A percentile compares a stretch with the other conserved stretches of the same genome.
phyloP scores from a whole-genome alignment of 2,329 filamentous ascomycete species.

The Neopestalotiopsis sp. region DNA sequence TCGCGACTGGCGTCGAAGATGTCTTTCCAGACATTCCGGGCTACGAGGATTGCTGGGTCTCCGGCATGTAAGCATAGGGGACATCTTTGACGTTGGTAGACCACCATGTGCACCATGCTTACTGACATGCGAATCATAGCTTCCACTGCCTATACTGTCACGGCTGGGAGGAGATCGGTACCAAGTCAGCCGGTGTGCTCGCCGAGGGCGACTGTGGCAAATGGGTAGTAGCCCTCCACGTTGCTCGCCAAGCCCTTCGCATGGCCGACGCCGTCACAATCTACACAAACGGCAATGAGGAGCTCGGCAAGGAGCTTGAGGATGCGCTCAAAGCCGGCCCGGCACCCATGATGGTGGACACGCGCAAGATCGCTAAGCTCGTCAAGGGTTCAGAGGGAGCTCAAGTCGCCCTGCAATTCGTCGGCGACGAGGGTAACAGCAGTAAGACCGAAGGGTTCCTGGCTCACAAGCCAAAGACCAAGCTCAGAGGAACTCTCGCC shows the following conservation, averaged over 20 bases:
- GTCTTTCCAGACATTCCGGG: slow-evolving; percentile 25
- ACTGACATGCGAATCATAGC: background rate
- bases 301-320: background rate
- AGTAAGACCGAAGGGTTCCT: slow-evolving; percentile 22
- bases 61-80: slow-evolving; percentile 19
- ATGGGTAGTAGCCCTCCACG: background rate
- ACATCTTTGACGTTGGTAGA: background rate
- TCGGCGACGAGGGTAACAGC: background rate
- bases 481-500: slow-evolving; percentile 19
- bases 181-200: background rate
- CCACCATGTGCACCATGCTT: background rate
- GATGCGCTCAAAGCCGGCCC: background rate
- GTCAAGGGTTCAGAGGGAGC: background rate
- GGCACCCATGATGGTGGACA: background rate
- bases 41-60: slow-evolving; percentile 25
- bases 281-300: background rate
- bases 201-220: background rate
- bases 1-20: slow-evolving; percentile 24
- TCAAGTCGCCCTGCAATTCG: background rate
- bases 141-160: background rate
- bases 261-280: background rate
- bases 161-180: background rate
- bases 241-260: background rate
- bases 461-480: slow-evolving; percentile 23
- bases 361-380: background rate